These are phyloP conservation scores for Truncatella angustata DNA, from an alignment of 2,329 filamentous ascomycete genomes.

Conservation along the genomic window DNA sequence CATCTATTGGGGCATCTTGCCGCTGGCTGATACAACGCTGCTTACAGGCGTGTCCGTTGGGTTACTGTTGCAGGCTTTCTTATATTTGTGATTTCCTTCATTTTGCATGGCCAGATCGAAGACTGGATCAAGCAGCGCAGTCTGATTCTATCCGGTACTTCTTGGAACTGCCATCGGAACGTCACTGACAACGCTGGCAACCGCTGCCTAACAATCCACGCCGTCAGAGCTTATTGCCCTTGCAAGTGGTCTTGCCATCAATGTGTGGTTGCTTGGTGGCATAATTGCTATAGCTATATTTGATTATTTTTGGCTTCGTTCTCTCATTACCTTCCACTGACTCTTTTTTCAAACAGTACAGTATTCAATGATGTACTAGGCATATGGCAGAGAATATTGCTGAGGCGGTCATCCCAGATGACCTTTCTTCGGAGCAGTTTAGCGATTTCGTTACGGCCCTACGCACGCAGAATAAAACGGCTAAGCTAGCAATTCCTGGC, in stretches of 20 bases:
- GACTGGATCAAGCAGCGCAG: conserved; percentile 17
- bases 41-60: conserved; percentile 24
- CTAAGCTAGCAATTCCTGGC: conserved; percentile 24
- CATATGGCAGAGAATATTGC: conserved; percentile 29
- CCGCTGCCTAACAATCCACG: conserved; percentile 36
- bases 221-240: conserved; percentile 33
- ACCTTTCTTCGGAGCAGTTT: conserved; percentile 22
- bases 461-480: conserved; percentile 21
- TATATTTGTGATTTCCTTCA: conserved; percentile 31
- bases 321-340: background rate
- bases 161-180: conserved; percentile 34
- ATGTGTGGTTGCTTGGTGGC: conserved; percentile 41
- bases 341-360: conserved; percentile 17
- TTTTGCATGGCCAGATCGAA: conserved; percentile 33
- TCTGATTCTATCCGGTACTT: conserved; percentile 37
- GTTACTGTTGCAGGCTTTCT: conserved; percentile 23
- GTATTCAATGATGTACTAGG: conserved; percentile 23
- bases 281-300: conserved; percentile 47
- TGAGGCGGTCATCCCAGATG: conserved; percentile 26
- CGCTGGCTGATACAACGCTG: conserved; percentile 30
- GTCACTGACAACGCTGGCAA: conserved; percentile 32
- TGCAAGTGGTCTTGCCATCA: conserved; percentile 32
- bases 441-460: conserved; percentile 26
- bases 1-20: conserved; percentile 26
- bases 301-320: background rate